Conservation (phyloP, 371 early-diverging fungal species). For the Apophysomyces sp. region DNA sequence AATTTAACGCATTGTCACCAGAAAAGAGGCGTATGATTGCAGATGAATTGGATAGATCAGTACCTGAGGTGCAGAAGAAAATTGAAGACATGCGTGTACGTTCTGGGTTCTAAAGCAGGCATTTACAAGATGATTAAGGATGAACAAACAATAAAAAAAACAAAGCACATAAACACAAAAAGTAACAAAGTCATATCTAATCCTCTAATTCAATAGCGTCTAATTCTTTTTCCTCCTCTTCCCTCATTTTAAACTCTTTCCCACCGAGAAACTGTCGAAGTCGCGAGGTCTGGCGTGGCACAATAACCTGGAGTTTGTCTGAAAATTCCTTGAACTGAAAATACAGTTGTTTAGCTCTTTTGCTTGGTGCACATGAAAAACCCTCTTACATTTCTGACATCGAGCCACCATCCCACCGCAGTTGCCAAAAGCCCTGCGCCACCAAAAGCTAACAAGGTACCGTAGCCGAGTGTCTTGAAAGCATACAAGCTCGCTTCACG, state of each 20-base stretch:
- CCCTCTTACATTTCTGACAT: conserved; percentile 43
- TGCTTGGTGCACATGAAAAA: not conserved
- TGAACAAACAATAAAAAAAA: not conserved
- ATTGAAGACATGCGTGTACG: conserved; percentile 83
- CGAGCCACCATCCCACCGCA: conserved; percentile 37
- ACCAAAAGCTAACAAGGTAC: conserved; percentile 40
- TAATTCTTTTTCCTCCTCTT: conserved; percentile 31
- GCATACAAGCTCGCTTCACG: conserved; percentile 40
- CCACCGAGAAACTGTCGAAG: conserved; percentile 39
- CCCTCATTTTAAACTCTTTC: conserved; percentile 29
- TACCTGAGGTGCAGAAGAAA: conserved; percentile 88
- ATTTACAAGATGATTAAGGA: not conserved
- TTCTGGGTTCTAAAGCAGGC: conserved; percentile 44
- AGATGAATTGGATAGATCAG: conserved; percentile 86
- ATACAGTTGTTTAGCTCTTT: too few species aligned
- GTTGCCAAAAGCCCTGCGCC: conserved; percentile 35
- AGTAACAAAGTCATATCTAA: not conserved
- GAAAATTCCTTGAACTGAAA: conserved; percentile 48
- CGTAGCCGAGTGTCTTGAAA: conserved; percentile 42
- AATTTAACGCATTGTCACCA: conserved; percentile 65
- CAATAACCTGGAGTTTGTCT: conserved; percentile 40
- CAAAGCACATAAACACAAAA: not conserved
- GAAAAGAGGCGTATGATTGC: conserved; percentile 79
- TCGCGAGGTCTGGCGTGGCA: conserved; percentile 33
- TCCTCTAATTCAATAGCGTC: conserved; percentile 22